These are phyloP conservation scores for Pascua guehoae DNA, from an alignment of 1,284 basidiomycete species.

Conservation along the genomic window DNA sequence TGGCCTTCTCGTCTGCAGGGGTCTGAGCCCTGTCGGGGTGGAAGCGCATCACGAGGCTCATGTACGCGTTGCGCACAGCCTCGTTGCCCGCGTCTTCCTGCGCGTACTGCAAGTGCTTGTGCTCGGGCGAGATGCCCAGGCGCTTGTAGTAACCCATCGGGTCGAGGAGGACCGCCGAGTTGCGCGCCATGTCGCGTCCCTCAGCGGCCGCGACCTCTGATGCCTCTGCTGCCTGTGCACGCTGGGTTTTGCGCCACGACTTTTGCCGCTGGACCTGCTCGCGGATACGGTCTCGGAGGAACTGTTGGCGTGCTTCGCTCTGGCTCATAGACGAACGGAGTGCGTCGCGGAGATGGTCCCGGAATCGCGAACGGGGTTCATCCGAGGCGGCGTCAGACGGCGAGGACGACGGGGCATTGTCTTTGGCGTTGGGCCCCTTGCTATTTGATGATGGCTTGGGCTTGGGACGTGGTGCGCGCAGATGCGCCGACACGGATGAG, in stretches of 20 bases:
- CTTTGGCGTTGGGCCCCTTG: too few relatives aligned
- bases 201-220: too few relatives aligned
- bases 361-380: too few relatives aligned
- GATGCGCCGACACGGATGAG: background rate
- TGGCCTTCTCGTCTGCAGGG: background rate
- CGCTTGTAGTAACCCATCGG: slow-evolving; percentile 11
- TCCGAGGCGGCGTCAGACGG: too few relatives aligned
- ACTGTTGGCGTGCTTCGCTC: background rate
- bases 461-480: background rate
- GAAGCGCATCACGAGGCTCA: slow-evolving; percentile 2
- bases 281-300: background rate
- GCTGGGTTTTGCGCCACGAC: background rate
- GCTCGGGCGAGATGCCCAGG: slow-evolving; percentile 8
- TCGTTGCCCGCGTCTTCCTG: slow-evolving; percentile 7
- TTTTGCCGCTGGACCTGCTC: slow-evolving; percentile 1
- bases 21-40: slow-evolving; percentile 14
- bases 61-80: slow-evolving; percentile 3
- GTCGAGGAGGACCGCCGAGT: background rate
- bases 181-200: too few relatives aligned
- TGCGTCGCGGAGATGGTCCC: too few relatives aligned
- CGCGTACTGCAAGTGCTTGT: slow-evolving; percentile 3
- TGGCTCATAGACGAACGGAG: too few relatives aligned
- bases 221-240: too few relatives aligned
- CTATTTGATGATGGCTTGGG: too few relatives aligned
- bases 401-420: too few relatives aligned